phyloP scores from a whole-genome alignment of 2,329 filamentous ascomycete genomes.

The Ciborinia camelliae region DNA sequence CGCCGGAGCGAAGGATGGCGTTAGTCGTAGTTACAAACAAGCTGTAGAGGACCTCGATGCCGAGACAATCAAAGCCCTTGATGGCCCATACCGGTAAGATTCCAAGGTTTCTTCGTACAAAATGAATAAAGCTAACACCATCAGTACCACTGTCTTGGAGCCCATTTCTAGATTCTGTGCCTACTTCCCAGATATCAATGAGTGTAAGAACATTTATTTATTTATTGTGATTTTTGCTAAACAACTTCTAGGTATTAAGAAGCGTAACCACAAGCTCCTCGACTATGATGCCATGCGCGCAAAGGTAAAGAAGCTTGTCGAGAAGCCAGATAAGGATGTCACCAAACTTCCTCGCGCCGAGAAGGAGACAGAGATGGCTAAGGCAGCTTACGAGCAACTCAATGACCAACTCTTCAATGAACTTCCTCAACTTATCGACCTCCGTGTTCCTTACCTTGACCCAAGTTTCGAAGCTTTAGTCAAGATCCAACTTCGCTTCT shows the following conservation, averaged over 20 bases:
- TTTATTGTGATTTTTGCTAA: conserved; percentile 25
- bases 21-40: conserved; percentile 96
- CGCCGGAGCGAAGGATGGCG: conserved; percentile 88
- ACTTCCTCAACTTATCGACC: conserved; percentile 90
- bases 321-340: conserved; percentile 98
- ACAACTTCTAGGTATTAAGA: conserved; percentile 75
- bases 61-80: conserved; percentile 96
- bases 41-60: conserved; percentile 96
- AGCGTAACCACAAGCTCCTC: conserved; percentile 95
- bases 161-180: conserved; percentile 95
- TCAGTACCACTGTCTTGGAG: conserved; percentile 84
- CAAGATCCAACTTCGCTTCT: conserved; percentile 97
- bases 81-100: conserved; percentile 81
- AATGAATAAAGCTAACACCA: conserved; percentile 25
- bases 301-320: conserved; percentile 93
- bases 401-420: conserved; percentile 95
- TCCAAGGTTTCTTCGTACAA: background rate
- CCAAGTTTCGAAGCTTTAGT: conserved; percentile 96
- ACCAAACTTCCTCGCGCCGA: conserved; percentile 94
- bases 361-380: conserved; percentile 94
- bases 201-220: conserved; percentile 58
- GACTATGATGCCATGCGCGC: conserved; percentile 96
- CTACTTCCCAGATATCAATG: conserved; percentile 98
- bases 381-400: conserved; percentile 88
- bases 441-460: conserved; percentile 94